Base-by-base conservation (phyloP, 2,329 filamentous ascomycete species). In the Calycina marina region DNA sequence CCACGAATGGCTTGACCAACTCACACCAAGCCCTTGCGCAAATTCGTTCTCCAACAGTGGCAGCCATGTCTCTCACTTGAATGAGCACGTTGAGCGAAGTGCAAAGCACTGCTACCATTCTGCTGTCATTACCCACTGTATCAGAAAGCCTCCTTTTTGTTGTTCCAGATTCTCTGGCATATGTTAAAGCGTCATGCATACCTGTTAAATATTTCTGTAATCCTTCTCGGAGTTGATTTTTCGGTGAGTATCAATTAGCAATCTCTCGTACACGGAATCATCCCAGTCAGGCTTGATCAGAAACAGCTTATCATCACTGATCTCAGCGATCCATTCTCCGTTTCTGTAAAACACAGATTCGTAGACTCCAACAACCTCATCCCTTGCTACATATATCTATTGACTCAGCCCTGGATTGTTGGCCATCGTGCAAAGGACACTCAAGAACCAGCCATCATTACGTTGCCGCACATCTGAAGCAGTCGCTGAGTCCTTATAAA, bases 301-400 rank as follows among this genome's bases (percentile, higher is more conserved):
- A 51, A 81, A 92, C 2, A 93, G 64, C 56, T 92, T 90, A 54
- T 93, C 85, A 49, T 93, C 85, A 37, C 93, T 73, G 38, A 93
- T 85, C 40, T 80, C 84, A 44, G 84, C 83, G 14, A 34, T 79
- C 84, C 84, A 93, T 53, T 88, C 81, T 32, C 83, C 83, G 47
- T 92, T 82, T 49, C 83, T 63, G 50, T 78, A 79, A 51, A 92
- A 90, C 25, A 92, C 81, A 45, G 92, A 92, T 1, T 83, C 83
- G 47, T 92, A 92, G 3, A 92, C 84, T 11, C 84, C 83, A 32
- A 88, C 73, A 36, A 67, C 61, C 56, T 68, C 45, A 30, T 49
- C 40, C 27, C 45, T 38, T 6, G 45, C 44, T 4, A 46, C 42
- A 22, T 34, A 40, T 62, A 56, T 47, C 63, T 40, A 62, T 52